Evolutionary conservation across 2,329 filamentous ascomycete species (phyloP).

Genomic region (Myotisia sp.): DNA sequence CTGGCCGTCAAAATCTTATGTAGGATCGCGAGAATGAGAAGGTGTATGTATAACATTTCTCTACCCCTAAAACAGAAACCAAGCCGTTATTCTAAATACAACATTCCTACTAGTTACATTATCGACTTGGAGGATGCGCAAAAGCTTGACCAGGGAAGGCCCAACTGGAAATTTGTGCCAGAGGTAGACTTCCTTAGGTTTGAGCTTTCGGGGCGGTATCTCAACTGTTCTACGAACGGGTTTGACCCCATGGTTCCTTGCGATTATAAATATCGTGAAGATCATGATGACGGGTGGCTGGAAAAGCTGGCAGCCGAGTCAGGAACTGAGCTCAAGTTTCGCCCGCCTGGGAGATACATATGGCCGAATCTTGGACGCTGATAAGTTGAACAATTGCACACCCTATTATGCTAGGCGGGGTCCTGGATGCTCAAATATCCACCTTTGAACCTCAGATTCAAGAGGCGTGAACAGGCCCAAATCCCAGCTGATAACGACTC

Average conservation of each 20-base stretch:
- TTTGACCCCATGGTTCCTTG: constrained; percentile 11
- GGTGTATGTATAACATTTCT: constrained; percentile 5
- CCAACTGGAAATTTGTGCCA: constrained; percentile 4
- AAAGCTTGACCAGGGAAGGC: background rate
- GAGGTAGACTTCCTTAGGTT: constrained; percentile 3
- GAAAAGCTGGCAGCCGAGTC: constrained; percentile 9
- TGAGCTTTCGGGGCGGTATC: constrained; percentile 6
- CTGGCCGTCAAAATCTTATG: constrained; percentile 16
- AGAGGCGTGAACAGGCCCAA: too few species aligned
- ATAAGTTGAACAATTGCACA: too few species aligned
- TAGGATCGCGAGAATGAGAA: constrained; percentile 10
- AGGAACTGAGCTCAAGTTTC: constrained; percentile 4
- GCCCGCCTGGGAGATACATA: too few species aligned
- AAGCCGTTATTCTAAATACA: background rate
- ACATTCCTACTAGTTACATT: constrained; percentile 8
- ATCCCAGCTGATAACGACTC: too few species aligned
- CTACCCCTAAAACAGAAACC: background rate
- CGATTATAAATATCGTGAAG: constrained; percentile 3
- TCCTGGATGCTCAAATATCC: too few species aligned
- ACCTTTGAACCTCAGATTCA: too few species aligned
- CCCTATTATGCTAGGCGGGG: too few species aligned
- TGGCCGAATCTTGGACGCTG: too few species aligned
- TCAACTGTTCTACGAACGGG: constrained; percentile 4
- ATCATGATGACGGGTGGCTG: constrained; percentile 8
- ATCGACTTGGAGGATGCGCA: constrained; percentile 10